Evolutionary conservation across 1,284 basidiomycete species (phyloP).

Genomic region (Apiotrichum akiyoshidainum): DNA sequence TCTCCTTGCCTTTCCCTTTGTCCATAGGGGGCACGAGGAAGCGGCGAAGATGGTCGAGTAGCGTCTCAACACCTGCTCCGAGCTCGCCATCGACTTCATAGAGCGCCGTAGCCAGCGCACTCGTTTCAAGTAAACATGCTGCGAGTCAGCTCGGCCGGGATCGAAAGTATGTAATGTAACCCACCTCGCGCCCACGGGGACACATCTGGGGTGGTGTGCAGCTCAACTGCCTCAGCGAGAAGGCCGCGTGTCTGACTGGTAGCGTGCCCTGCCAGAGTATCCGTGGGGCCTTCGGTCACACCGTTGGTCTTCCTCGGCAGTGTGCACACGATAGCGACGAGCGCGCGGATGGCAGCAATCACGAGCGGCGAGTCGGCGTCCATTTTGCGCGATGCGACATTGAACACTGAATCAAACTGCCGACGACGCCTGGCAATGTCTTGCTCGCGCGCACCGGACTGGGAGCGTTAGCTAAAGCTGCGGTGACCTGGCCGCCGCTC

Average conservation of each 20-base stretch:
- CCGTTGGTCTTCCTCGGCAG: neutral
- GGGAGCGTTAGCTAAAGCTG: neutral
- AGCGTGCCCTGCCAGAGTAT: neutral
- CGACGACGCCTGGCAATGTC: constrained; percentile 7
- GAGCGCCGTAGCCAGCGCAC: constrained; percentile 3
- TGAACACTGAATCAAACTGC: constrained; percentile 16
- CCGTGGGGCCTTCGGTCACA: neutral
- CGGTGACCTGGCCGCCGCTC: neutral
- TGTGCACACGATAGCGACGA: constrained; percentile 6
- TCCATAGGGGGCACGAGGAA: constrained; percentile 10
- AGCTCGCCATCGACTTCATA: constrained; percentile 5
- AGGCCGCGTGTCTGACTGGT: neutral
- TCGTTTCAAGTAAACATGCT: constrained; percentile 16
- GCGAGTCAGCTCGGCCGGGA: neutral
- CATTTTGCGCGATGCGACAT: constrained; percentile 8
- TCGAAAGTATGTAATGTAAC: neutral
- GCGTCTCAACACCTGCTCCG: neutral
- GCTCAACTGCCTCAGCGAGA: constrained; percentile 9
- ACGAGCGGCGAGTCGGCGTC: constrained; percentile 10
- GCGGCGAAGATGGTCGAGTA: constrained; percentile 10
- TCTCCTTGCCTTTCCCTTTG: constrained; percentile 11
- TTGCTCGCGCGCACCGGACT: constrained; percentile 12
- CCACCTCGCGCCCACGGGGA: constrained; percentile 11
- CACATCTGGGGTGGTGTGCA: constrained; percentile 1
- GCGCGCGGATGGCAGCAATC: constrained; percentile 1